A percentile compares a stretch with the other conserved stretches of the same genome.
Conservation (phyloP, 2,329 filamentous ascomycete species). For the Fusarium paranaense region DNA sequence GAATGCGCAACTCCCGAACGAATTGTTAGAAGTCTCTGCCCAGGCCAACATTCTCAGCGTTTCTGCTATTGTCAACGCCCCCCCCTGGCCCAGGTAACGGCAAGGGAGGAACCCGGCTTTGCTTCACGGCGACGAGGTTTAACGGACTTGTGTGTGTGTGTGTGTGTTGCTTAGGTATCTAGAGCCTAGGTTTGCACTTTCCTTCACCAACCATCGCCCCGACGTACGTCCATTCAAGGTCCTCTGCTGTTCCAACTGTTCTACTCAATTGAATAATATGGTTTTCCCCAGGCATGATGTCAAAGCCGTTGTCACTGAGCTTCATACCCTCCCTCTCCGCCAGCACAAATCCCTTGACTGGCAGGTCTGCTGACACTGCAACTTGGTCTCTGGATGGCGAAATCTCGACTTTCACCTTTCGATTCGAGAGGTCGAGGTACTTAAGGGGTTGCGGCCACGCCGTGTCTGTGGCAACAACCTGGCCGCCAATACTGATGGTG, state of each 20-base stretch:
- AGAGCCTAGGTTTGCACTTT: neutral
- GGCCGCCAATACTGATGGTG: neutral
- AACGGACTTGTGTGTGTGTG: neutral
- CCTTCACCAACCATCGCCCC: neutral
- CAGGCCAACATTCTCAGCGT: neutral
- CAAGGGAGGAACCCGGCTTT: neutral
- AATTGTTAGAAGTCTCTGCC: neutral
- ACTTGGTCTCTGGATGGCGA: neutral
- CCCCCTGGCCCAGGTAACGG: neutral
- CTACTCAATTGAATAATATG: neutral
- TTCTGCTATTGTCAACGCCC: neutral
- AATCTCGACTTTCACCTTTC: neutral
- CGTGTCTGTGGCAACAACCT: neutral
- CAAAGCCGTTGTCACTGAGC: neutral
- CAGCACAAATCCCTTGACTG: neutral
- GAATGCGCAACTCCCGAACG: neutral
- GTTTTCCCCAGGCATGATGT: neutral
- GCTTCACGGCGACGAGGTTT: neutral
- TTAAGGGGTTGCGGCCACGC: neutral
- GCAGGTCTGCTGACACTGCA: neutral
- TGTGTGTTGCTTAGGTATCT: neutral
- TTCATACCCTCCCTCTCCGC: neutral
- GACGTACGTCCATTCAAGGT: neutral
- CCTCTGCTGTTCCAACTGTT: neutral
- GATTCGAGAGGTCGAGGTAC: neutral